Conservation (phyloP, 2,329 filamentous ascomycete species). For the Nigrospora oryzae region DNA sequence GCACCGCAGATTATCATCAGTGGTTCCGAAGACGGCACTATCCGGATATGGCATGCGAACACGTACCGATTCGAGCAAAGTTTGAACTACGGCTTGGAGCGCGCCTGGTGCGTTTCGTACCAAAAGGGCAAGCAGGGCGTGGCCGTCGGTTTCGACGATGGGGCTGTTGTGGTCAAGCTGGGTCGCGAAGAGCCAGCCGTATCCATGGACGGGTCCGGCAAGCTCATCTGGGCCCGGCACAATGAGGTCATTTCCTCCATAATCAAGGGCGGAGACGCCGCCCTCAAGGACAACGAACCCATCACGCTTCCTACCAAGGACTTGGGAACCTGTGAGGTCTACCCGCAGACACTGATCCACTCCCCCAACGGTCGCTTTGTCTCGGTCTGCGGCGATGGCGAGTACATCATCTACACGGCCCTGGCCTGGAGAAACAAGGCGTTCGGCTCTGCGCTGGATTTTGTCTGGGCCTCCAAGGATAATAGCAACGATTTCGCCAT, state of each 20-base stretch:
- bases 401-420: constrained; percentile 98
- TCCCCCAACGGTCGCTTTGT: constrained; percentile 93
- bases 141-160: constrained; percentile 94
- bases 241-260: constrained; percentile 92
- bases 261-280: constrained; percentile 80
- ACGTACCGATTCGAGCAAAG: constrained; percentile 96
- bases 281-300: constrained; percentile 79
- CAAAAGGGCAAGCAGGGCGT: constrained; percentile 92
- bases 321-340: constrained; percentile 91
- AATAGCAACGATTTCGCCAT: constrained; percentile 99
- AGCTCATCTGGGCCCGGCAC: constrained; percentile 92
- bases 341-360: constrained; percentile 88
- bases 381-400: constrained; percentile 77
- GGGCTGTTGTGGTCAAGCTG: constrained; percentile 95
- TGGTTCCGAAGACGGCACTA: constrained; percentile 91
- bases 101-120: constrained; percentile 95
- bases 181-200: constrained; percentile 95
- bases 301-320: constrained; percentile 88
- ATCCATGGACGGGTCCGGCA: constrained; percentile 93
- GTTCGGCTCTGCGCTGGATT: constrained; percentile 91
- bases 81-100: constrained; percentile 88
- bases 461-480: constrained; percentile 93
- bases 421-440: constrained; percentile 96
- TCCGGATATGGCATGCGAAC: constrained; percentile 98
- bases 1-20: constrained; percentile 69